Conservation (phyloP, 208 protist species). For the Trypanosoma boissoni region DNA sequence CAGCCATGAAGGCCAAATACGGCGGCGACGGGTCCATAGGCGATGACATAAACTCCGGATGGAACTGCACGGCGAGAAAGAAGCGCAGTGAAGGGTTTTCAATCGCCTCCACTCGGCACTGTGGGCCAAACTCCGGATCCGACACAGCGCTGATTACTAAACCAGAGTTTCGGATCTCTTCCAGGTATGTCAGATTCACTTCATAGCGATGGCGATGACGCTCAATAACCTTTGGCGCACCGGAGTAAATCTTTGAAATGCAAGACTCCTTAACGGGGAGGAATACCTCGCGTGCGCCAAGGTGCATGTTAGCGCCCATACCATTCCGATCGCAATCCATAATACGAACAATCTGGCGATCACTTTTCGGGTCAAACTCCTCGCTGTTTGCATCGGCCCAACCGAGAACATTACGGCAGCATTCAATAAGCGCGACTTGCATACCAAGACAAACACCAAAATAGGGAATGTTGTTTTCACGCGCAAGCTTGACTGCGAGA, state of each 20-base stretch:
- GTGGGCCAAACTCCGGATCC: constrained; percentile 81
- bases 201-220: constrained; percentile 98
- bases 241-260: constrained; percentile 86
- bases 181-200: constrained; percentile 94
- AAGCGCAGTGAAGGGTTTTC: constrained; percentile 79
- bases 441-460: constrained; percentile 99
- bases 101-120: constrained; percentile 90
- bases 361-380: constrained; percentile 90
- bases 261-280: constrained; percentile 59
- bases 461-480: constrained; percentile 94
- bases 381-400: constrained; percentile 92
- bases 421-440: constrained; percentile 96
- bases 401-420: constrained; percentile 92
- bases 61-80: constrained; percentile 97
- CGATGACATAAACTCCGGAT: constrained; percentile 98
- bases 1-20: constrained; percentile 96
- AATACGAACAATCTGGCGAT: constrained; percentile 96
- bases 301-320: constrained; percentile 99
- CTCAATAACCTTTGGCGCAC: constrained; percentile 83
- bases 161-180: constrained; percentile 85
- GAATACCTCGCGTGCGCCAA: constrained; percentile 93
- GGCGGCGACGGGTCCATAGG: constrained; percentile 94
- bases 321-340: constrained; percentile 94
- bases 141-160: constrained; percentile 91
- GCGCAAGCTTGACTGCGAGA: constrained; percentile 92